These are phyloP conservation scores for Rhypophila decipiens DNA, from an alignment of 495 filamentous ascomycete genomes.

Conservation along the genomic window DNA sequence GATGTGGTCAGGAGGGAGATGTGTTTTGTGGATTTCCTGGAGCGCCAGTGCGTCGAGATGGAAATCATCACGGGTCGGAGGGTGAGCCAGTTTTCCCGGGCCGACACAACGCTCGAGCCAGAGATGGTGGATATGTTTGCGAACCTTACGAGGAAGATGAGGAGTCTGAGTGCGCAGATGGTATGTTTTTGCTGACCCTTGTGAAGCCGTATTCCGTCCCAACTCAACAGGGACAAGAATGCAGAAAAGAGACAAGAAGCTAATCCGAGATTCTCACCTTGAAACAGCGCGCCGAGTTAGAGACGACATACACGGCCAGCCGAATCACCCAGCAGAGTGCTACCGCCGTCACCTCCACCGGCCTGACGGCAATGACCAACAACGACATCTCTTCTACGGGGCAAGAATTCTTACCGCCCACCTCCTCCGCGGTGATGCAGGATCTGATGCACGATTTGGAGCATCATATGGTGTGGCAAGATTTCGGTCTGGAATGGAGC, in stretches of 20 bases:
- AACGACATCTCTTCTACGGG: constrained; percentile 9
- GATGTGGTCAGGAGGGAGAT: constrained; percentile 11
- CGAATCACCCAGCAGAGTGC: constrained; percentile 6
- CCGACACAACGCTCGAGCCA: background rate
- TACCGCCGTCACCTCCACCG: no score
- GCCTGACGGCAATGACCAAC: constrained; percentile 3
- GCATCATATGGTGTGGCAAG: constrained; percentile 9
- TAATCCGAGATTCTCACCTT: no score
- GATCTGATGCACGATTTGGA: constrained; percentile 15
- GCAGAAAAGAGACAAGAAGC: background rate
- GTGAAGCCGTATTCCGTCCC: no score
- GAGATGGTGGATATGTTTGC: constrained; percentile 9
- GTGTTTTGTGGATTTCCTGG: constrained; percentile 13
- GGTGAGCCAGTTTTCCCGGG: background rate
- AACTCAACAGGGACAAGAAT: no score
- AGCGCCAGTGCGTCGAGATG: constrained; percentile 16
- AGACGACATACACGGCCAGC: constrained; percentile 4
- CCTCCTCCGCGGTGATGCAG: no score
- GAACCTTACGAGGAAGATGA: constrained; percentile 12
- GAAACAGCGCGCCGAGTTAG: constrained; percentile 7
- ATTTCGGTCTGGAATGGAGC: constrained; percentile 3
- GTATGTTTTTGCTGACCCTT: constrained; percentile 5
- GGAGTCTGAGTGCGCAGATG: constrained; percentile 4
- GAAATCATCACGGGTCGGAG: constrained; percentile 8
- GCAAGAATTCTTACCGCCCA: no score